Base-by-base conservation (phyloP, 805 yeast genomes). In the Babjeviella inositovora region DNA sequence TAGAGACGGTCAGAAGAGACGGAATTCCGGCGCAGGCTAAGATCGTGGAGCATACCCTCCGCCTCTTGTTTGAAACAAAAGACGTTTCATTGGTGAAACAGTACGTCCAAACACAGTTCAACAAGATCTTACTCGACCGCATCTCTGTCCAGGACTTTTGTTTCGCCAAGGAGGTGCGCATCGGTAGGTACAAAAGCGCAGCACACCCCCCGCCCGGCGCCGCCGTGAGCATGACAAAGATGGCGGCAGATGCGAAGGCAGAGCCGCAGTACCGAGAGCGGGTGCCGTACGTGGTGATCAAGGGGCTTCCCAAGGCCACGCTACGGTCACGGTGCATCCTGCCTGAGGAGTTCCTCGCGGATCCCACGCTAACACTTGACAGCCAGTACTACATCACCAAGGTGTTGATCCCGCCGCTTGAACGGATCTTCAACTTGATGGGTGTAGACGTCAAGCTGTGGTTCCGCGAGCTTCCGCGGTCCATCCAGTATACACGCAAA, bases 21-120 rank as follows among this genome's bases (percentile, higher is more conserved):
- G 97, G 97, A 0, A 76, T 85, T 13, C 93, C 93, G 0, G 93
- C 94, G 0, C 92, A 80, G 32, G 92, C 71, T 45, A 72, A 73
- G 33, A 70, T 90, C 11, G 71, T 80, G 15, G 92, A 81, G 30
- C 65, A 69, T 28, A 47, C 76, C 0, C 46, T 90, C 4, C 51
- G 76, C 17, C 54, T 68, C 1, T 45, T 90, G 3, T 90, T 90
- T 41, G 77, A 73, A 8, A 64, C 85, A 0, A 47, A 57, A 14
- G 81, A 87, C 38, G 38, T 90, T 7, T 70, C 94, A 0, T 26
- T 43, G 16, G 79, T 87, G 7, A 82, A 82, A 38, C 25, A 35
- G 2, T 85, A 70, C 34, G 65, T 81, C 4, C 51, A 63, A 15
- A 50, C 46, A 2, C 80, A 85, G 33, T 87, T 90, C 47, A 37